Base-by-base conservation (phyloP, 352 stramenopile species). In the Phytophthora europaea region DNA sequence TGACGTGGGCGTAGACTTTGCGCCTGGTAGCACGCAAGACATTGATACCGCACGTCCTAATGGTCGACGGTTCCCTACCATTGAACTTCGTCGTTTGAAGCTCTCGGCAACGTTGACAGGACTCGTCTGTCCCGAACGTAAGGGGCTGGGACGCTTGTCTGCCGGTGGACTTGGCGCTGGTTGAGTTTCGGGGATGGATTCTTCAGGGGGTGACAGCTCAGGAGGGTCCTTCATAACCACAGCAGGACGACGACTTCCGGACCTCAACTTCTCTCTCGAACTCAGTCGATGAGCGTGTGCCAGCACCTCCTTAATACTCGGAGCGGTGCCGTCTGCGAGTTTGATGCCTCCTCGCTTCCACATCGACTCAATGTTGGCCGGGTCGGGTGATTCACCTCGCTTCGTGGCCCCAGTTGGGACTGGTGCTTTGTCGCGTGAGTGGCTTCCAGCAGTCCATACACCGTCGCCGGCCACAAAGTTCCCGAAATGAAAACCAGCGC, bases 271-370 rank as follows among this genome's bases (percentile, higher is more conserved):
- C n/a, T 72, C 58, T 45, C 43, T 74, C 8, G 73, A 56, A 4
- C 58, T 77, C 22, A 65, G 15, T 16, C 45, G 38, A 36, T 72
- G 67, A 36, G 72, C 58, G 8, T 73, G 56, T 8, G 61, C 67
- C 23, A 79, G 45, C 4, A 76, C 70, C 65, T 80, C 69, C 26
- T 80, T 80, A 18, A 78, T 77, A 64, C 62, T 73, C 1, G 58
- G 45, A 43, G 62, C 43, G 28, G 67, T 54, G 6, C 23, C 22
- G n/a, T 72, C 72, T 2, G 45, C 33, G 6, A 43, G 34, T 28
- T 54, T 72, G 2, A 67, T 52, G 2, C 62, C 72, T 3, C 79
- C 84, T 20, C 82, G 81, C 40, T 83, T 89, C 85, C 85, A 93
- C 53, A 93, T 85, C 0, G 72, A 73, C 22, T 92, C 85, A 10